Evolutionary conservation across 169 alveolate genomes (phyloP), one percentile per base, ranked within the genome.

Genomic region (Eimeria praecox): DNA sequence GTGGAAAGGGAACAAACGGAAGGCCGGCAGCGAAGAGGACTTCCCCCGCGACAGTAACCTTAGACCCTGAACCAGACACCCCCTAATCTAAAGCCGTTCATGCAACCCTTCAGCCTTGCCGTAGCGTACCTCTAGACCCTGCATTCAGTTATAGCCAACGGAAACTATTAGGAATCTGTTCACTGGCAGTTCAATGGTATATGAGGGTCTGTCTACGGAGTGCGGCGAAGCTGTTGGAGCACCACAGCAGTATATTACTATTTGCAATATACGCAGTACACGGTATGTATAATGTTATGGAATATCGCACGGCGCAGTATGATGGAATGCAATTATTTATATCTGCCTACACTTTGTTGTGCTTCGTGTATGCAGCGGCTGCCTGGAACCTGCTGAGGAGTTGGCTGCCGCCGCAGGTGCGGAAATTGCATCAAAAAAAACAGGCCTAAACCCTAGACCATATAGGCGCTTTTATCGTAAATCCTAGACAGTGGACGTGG

Each of bases 361-460:
- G 59, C n/a, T 35, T 38, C 20, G 14, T 86, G 92, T 59, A 38
- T 59, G 75, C 92, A 86, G 92, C 78, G 92, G 92, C 92, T 59
- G 80, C 56, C 66, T 86, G 92, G 92, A 56, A 86, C 44, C 64
- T 86, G 66, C 92, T 86, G 0, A 86, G 80, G 78, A 86, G 80
- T 38, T 86, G 92, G 92, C 78, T 86, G 80, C 92, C 92, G 22
- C 92, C 62, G 46, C 92, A 86, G 92, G 59, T 86, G 42, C 59
- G 92, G 42, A 52, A 38, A 38, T 49, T 33, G 73, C 92, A 86
- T 24, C 92, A 86, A 42, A 56, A 86, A 49, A 86, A 86, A 30
- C 35, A 35, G n/a, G 80, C 64, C 88, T 18, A 77, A 77, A 77
- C 64, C 88, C 40, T 77, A 69, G 22, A 69, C 49, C n/a, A 9